These are phyloP conservation scores for Stromatinia cepivora DNA, from an alignment of 2,329 filamentous ascomycete genomes.

Conservation along the genomic window DNA sequence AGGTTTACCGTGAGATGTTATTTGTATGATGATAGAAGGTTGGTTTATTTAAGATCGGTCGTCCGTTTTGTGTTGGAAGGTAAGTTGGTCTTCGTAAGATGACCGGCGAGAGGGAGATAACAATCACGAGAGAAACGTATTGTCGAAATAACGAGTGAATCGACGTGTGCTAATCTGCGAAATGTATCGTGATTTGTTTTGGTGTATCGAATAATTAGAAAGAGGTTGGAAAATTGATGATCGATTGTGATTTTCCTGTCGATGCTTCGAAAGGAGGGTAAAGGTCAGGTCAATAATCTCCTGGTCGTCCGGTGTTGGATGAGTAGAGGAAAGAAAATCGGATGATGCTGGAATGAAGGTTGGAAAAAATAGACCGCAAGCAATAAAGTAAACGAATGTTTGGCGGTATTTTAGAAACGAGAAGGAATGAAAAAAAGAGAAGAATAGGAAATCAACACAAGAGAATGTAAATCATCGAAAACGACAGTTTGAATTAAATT, in stretches of 20 bases:
- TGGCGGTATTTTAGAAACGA: not conserved
- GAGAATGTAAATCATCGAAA: conserved; percentile 30
- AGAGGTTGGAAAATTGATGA: not conserved
- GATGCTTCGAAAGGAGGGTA: conserved; percentile 3
- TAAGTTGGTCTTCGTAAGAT: not conserved
- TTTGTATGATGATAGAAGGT: not conserved
- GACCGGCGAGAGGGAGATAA: not conserved
- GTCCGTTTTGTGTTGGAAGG: not conserved
- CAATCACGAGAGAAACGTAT: not conserved
- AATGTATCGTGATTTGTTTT: not conserved
- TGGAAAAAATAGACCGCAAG: conserved; percentile 12
- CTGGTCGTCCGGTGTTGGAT: conserved; percentile 11
- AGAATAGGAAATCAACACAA: conserved; percentile 22
- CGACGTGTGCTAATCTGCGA: not conserved
- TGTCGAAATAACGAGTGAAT: conserved; percentile 17
- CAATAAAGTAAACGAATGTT: conserved; percentile 13
- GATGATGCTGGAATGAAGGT: conserved; percentile 21
- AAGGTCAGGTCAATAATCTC: conserved; percentile 10
- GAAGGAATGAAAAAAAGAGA: conserved; percentile 14
- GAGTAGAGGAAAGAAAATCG: not conserved
- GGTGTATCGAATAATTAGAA: not conserved
- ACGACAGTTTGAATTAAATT: not conserved
- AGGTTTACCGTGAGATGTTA: not conserved
- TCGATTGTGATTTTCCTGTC: not conserved
- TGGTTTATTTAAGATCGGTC: not conserved